Conservation (phyloP, 2,329 filamentous ascomycete genomes). For the Alternaria gansuensis region DNA sequence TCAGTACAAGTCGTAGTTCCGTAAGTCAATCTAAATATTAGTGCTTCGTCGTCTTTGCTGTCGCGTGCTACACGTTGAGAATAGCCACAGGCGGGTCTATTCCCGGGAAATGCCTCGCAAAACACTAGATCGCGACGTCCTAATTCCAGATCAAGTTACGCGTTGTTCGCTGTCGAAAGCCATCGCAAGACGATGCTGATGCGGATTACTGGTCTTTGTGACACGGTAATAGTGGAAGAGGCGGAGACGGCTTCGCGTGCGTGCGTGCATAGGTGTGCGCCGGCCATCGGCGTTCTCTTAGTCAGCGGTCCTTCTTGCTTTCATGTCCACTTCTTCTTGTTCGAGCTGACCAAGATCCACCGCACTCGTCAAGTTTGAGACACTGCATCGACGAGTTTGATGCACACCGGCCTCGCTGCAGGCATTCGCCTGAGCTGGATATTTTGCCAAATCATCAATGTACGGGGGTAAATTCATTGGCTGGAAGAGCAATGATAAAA, state of each 20-base stretch:
- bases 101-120: background rate
- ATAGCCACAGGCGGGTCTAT: background rate
- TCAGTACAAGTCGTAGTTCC: background rate
- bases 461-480: background rate
- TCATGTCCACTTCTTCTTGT: background rate
- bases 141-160: background rate
- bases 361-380: background rate
- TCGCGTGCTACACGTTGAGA: background rate
- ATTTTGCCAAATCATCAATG: background rate
- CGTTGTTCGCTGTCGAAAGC: background rate
- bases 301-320: background rate
- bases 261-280: background rate
- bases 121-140: background rate
- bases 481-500: conserved; percentile 1
- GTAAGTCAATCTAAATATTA: background rate
- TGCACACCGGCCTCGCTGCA: background rate
- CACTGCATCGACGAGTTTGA: background rate
- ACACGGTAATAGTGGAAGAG: background rate
- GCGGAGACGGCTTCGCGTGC: background rate
- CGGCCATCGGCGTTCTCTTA: conserved; percentile 1
- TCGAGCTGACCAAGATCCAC: background rate
- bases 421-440: background rate
- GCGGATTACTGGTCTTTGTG: background rate
- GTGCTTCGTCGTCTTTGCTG: background rate
- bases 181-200: background rate